Percentiles rank a stretch among this genome's conserved stretches.
phyloP scores from a whole-genome alignment of 495 filamentous ascomycete genomes.

The Apodospora peruviana region DNA sequence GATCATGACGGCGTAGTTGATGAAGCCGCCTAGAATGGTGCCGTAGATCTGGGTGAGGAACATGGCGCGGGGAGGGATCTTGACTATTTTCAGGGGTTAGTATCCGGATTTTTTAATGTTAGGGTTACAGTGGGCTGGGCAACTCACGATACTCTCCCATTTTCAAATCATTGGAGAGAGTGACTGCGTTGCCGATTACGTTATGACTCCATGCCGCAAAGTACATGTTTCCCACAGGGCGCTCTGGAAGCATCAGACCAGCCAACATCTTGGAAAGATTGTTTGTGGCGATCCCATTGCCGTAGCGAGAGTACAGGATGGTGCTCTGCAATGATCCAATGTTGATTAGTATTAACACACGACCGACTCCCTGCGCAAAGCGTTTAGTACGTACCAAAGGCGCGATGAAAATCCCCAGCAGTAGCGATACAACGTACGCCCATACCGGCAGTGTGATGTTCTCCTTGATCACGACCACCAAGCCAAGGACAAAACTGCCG shows the following conservation, averaged over 20 bases:
- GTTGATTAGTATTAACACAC: background rate
- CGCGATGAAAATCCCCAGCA: conserved; percentile 27
- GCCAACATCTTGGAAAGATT: conserved; percentile 36
- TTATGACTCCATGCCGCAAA: conserved; percentile 24
- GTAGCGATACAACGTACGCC: conserved; percentile 49
- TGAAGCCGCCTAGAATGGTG: conserved; percentile 33
- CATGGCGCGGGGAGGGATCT: conserved; percentile 35
- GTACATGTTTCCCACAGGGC: conserved; percentile 36
- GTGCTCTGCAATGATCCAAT: conserved; percentile 14
- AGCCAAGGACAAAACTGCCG: conserved; percentile 42
- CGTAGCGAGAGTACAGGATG: conserved; percentile 21
- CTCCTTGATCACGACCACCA: conserved; percentile 37
- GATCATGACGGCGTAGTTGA: conserved; percentile 40
- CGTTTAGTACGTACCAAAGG: conserved; percentile 27
- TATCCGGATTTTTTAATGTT: too few relatives aligned
- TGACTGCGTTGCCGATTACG: conserved; percentile 18
- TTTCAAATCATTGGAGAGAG: conserved; percentile 27
- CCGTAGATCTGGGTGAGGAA: conserved; percentile 37
- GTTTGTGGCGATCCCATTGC: conserved; percentile 35
- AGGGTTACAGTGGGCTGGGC: background rate
- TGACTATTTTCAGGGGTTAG: conserved; percentile 31
- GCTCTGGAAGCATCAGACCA: conserved; percentile 26
- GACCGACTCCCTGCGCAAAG: too few relatives aligned
- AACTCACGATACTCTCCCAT: conserved; percentile 25
- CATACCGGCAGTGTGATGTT: conserved; percentile 49